Evolutionary conservation across 2,329 filamentous ascomycete genomes (phyloP).

Genomic region (Pseudogymnoascus sp.): DNA sequence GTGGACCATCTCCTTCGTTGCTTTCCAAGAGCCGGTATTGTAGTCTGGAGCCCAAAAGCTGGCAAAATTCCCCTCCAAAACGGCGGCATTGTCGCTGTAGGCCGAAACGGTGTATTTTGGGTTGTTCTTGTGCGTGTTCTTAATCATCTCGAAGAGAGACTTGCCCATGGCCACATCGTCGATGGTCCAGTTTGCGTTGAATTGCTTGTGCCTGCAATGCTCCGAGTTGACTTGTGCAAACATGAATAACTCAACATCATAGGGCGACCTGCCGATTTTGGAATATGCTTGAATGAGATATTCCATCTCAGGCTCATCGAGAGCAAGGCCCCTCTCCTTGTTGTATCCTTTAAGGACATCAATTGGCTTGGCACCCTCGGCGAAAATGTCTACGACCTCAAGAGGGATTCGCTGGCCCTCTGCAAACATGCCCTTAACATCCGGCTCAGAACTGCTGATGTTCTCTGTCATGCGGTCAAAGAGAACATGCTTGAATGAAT

Average conservation of each 20-base stretch:
- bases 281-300: slow-evolving; percentile 84
- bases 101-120: slow-evolving; percentile 83
- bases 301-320: slow-evolving; percentile 83
- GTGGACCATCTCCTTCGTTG: slow-evolving; percentile 78
- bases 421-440: slow-evolving; percentile 69
- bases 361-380: slow-evolving; percentile 53
- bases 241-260: slow-evolving; percentile 97
- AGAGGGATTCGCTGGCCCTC: slow-evolving; percentile 55
- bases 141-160: slow-evolving; percentile 91
- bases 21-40: slow-evolving; percentile 76
- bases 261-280: slow-evolving; percentile 53
- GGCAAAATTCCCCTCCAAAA: slow-evolving; percentile 63
- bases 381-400: slow-evolving; percentile 66
- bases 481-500: slow-evolving; percentile 59
- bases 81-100: slow-evolving; percentile 97
- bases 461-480: slow-evolving; percentile 95
- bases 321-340: slow-evolving; percentile 69
- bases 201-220: slow-evolving; percentile 74
- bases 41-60: slow-evolving; percentile 84
- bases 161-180: slow-evolving; percentile 72
- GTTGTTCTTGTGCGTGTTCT: slow-evolving; percentile 78
- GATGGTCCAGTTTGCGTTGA: slow-evolving; percentile 95
- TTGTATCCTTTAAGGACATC: slow-evolving; percentile 76
- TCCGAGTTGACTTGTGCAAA: slow-evolving; percentile 99
- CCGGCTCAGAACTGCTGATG: slow-evolving; percentile 57